Evolutionary conservation across 495 filamentous ascomycete species (phyloP).

Genomic region (Talaromyces wortmannii): DNA sequence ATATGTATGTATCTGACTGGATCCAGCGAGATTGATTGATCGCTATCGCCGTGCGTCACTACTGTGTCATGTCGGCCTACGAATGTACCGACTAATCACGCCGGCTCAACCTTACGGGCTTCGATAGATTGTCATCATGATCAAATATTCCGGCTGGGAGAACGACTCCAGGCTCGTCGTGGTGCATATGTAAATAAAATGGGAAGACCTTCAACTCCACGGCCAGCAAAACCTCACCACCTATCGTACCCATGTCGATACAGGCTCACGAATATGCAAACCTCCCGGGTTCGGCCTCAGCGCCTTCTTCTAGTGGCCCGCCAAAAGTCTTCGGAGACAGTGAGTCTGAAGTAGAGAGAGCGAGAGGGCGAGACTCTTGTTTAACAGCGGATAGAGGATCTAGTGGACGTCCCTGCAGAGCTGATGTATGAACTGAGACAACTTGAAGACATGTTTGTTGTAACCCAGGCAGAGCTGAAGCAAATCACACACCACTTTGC

Average conservation of each 20-base stretch:
- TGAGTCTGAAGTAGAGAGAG: not conserved
- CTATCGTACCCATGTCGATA: not conserved
- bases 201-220: too few species aligned
- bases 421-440: constrained; percentile 65
- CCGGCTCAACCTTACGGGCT: not conserved
- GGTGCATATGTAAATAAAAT: too few species aligned
- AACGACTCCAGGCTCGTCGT: not conserved
- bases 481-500: constrained; percentile 77
- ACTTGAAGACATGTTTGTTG: constrained; percentile 69
- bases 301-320: not conserved
- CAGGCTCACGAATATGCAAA: not conserved
- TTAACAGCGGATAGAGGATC: constrained; percentile 47
- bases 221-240: too few species aligned
- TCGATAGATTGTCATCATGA: not conserved
- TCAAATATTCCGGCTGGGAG: not conserved
- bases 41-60: not conserved
- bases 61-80: not conserved
- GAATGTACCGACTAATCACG: too few species aligned
- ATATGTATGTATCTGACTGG: too few species aligned
- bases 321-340: constrained; percentile 2
- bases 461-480: constrained; percentile 70
- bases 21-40: not conserved
- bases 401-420: constrained; percentile 64
- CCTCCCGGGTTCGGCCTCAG: not conserved
- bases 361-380: not conserved